phyloP scores from a whole-genome alignment of 2,329 filamentous ascomycete genomes.

The Harringtonia aguacate region DNA sequence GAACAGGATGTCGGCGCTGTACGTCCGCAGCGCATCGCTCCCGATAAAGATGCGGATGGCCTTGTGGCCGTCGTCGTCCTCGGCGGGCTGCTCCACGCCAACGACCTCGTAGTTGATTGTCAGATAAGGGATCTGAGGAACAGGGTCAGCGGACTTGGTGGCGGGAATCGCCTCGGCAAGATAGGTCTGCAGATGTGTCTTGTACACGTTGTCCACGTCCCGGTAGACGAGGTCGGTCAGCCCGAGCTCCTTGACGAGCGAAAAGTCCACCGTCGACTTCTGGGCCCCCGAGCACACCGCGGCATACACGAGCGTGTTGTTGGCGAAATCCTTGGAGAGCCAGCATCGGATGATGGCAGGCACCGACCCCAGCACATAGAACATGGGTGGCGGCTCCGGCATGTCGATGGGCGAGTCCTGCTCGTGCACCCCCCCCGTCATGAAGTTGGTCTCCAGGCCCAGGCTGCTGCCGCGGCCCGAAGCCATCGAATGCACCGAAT shows the following conservation, averaged over 20 bases:
- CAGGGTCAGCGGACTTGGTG: conserved; percentile 60
- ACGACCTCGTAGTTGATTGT: conserved; percentile 68
- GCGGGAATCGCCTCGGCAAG: conserved; percentile 81
- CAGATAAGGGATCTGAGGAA: conserved; percentile 72
- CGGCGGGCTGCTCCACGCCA: conserved; percentile 39
- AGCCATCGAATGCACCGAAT: conserved; percentile 57
- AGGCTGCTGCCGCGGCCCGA: conserved; percentile 82
- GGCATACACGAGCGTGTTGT: conserved; percentile 80
- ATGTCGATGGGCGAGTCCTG: conserved; percentile 61
- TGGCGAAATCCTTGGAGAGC: conserved; percentile 83
- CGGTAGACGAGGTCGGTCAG: conserved; percentile 56
- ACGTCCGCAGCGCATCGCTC: conserved; percentile 73
- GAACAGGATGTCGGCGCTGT: conserved; percentile 84
- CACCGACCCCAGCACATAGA: conserved; percentile 78
- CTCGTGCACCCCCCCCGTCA: conserved; percentile 49
- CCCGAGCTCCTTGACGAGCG: conserved; percentile 64
- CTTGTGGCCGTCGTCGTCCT: conserved; percentile 40
- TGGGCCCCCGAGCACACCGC: conserved; percentile 89
- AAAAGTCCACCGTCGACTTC: conserved; percentile 69
- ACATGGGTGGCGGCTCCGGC: conserved; percentile 67
- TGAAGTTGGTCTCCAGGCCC: conserved; percentile 65
- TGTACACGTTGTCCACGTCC: conserved; percentile 53
- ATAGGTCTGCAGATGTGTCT: conserved; percentile 72
- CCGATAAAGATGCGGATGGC: conserved; percentile 79
- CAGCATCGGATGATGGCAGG: conserved; percentile 94